These are phyloP conservation scores for Keithomyces neogunnii DNA, from an alignment of 2,329 filamentous ascomycete species.

Conservation along the genomic window DNA sequence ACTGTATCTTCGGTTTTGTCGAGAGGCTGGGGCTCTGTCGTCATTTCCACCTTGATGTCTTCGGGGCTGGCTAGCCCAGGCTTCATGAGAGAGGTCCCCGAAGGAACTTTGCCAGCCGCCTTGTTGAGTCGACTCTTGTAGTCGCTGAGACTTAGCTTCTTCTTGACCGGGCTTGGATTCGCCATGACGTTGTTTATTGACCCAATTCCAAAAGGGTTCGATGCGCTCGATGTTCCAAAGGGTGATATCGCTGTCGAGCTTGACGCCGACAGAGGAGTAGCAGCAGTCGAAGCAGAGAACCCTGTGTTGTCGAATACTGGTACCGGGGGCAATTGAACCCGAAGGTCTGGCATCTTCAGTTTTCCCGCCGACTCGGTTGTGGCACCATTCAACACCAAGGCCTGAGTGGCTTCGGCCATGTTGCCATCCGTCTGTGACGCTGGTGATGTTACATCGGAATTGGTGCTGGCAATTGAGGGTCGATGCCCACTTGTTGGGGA, in stretches of 20 bases:
- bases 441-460: constrained; percentile 16
- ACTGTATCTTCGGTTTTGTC: constrained; percentile 20
- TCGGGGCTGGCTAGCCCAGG: constrained; percentile 26
- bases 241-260: constrained; percentile 41
- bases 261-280: constrained; percentile 39
- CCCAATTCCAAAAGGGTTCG: constrained; percentile 34
- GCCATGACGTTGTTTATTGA: constrained; percentile 34
- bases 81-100: constrained; percentile 21
- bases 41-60: constrained; percentile 27
- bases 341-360: constrained; percentile 35
- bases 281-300: constrained; percentile 15
- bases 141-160: constrained; percentile 59
- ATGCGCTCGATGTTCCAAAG: constrained; percentile 26
- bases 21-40: constrained; percentile 19
- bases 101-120: constrained; percentile 30
- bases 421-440: constrained; percentile 15
- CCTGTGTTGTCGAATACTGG: constrained; percentile 37
- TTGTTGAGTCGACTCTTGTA: constrained; percentile 55
- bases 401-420: constrained; percentile 22
- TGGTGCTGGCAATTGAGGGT: constrained; percentile 10
- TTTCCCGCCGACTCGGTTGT: constrained; percentile 14
- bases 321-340: constrained; percentile 49
- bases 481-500: constrained; percentile 25
- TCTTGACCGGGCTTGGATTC: constrained; percentile 53
- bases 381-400: constrained; percentile 9